Percentiles rank a stretch among this genome's conserved stretches.
These are phyloP conservation scores for Solanum sejunctum DNA, from an alignment of 257 asterid genomes.

Conservation along the genomic window DNA sequence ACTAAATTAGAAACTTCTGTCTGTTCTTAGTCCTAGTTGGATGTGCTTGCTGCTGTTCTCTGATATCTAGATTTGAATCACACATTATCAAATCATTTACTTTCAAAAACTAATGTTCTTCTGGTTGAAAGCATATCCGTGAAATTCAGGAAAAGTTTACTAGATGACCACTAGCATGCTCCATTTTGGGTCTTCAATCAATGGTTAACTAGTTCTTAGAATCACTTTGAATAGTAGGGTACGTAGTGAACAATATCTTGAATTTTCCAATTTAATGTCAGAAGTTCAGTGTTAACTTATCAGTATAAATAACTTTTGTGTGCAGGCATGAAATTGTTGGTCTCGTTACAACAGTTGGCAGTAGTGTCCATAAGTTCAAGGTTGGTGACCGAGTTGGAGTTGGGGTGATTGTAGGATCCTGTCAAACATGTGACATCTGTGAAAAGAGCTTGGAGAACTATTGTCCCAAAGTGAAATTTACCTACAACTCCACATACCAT, in stretches of 20 bases:
- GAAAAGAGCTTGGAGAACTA: slow-evolving; percentile 44
- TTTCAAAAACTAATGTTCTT: not conserved
- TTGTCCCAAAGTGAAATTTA: slow-evolving; percentile 28
- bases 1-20: not conserved
- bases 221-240: not conserved
- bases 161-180: not conserved
- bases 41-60: not conserved
- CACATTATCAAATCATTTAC: not conserved
- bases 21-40: not conserved
- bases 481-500: slow-evolving; percentile 23
- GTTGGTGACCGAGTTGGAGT: slow-evolving; percentile 57
- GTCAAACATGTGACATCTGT: slow-evolving; percentile 40
- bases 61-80: not conserved
- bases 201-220: not conserved
- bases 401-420: slow-evolving; percentile 51
- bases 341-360: slow-evolving; percentile 34
- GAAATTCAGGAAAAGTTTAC: not conserved
- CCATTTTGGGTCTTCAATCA: not conserved
- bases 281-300: not conserved
- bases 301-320: not conserved
- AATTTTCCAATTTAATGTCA: not conserved
- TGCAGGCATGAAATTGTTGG: slow-evolving; percentile 68
- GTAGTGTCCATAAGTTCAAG: slow-evolving; percentile 31
- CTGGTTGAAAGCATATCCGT: not conserved
- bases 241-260: not conserved